Base-by-base conservation (phyloP, 129 eudicot species). In the Lactuca saligna region DNA sequence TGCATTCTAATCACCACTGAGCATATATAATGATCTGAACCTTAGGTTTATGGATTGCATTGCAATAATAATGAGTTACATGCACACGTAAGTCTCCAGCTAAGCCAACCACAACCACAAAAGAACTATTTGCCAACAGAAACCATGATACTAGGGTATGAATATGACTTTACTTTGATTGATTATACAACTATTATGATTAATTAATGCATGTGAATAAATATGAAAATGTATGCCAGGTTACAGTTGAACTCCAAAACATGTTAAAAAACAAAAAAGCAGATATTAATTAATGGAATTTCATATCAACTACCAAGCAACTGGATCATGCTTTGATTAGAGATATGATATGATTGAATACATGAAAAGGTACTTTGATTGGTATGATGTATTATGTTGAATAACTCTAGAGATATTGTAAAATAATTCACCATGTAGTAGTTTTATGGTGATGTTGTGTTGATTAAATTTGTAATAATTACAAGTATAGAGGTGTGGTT, bases 61-160 rank as follows among this genome's bases (percentile, higher is more conserved):
- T 55, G 60, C 61, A 70, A 64, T 61, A 70, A 37, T 8, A 57
- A 78, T 66, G 87, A 79, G 61, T 62, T 79, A 61, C 68, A 81
- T 73, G 74, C 71, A 66, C 86, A 87, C 41, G 80, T 80, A 68
- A 80, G 54, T 71, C 91, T 88, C 65, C 79, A 88, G 86, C 83
- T 92, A 61, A 76, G 88, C 82, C 96, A 65, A 56, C 95, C 91
- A 74, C 85, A 76, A 61, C 79, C 78, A 62, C 85, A 63, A 61
- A 79, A 66, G 44, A 77, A 57, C 69, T 82, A 72, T 54, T 71
- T 61, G 70, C 75, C 86, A n/a, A 59, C 73, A 49, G 76, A 79
- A 69, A 39, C 81, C 48, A 68, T 72, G 76, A 77, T 77, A 71
- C 68, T 92, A 37, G 87, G 96, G 96, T 92, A 82, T 69, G 76